phyloP scores from a whole-genome alignment of 257 asterid genomes.

The Thymus mandschuricus region DNA sequence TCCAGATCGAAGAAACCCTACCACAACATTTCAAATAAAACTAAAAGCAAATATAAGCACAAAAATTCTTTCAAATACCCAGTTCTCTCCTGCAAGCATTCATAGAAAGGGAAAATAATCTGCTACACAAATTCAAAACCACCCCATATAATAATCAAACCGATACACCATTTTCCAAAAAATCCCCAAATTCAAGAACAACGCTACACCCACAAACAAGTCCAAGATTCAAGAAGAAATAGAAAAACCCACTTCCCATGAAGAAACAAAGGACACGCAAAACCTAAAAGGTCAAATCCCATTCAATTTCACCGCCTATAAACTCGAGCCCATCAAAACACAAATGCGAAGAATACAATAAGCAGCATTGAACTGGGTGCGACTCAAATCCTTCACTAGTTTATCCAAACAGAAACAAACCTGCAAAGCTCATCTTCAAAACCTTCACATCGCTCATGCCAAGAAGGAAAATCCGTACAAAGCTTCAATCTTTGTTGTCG shows the following conservation, averaged over 20 bases:
- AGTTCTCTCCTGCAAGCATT: slow-evolving; percentile 13
- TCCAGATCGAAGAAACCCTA: slow-evolving; percentile 42
- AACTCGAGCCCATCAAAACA: slow-evolving; percentile 21
- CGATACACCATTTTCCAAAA: slow-evolving; percentile 29
- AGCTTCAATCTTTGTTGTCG: slow-evolving; percentile 29
- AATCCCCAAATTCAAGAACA: slow-evolving; percentile 35
- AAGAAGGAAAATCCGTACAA: slow-evolving; percentile 10
- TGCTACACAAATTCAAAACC: slow-evolving; percentile 16
- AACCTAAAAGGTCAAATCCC: slow-evolving; percentile 34
- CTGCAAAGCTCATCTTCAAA: slow-evolving; percentile 42
- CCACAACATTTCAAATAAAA: slow-evolving; percentile 25
- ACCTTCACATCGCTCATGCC: slow-evolving; percentile 23
- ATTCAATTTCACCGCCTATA: slow-evolving; percentile 24
- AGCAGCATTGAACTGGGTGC: slow-evolving; percentile 30
- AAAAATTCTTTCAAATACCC: slow-evolving; percentile 9
- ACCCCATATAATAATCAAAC: slow-evolving; percentile 31
- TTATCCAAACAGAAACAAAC: slow-evolving; percentile 34
- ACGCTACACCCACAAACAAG: slow-evolving; percentile 10
- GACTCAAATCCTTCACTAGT: slow-evolving; percentile 10
- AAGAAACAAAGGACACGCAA: slow-evolving; percentile 24
- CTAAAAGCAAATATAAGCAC: slow-evolving; percentile 28
- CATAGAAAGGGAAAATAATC: slow-evolving; percentile 14
- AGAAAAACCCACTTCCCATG: slow-evolving; percentile 27
- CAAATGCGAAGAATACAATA: background rate
- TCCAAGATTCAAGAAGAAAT: slow-evolving; percentile 28